Conservation (phyloP, 805 yeast genomes). For the Saccharomycopsis javanensis region DNA sequence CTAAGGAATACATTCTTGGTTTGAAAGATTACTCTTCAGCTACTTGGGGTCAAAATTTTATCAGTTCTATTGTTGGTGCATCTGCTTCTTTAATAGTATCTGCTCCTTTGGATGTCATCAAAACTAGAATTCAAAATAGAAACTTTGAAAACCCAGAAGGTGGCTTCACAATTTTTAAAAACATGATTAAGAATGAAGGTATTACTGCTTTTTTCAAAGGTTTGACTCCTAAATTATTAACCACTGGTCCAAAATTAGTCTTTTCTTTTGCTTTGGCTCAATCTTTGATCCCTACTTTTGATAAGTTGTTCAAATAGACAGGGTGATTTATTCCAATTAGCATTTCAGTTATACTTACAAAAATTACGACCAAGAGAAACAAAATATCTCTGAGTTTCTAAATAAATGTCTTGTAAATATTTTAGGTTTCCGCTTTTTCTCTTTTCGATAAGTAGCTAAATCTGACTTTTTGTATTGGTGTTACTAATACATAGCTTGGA, state of each 20-base stretch:
- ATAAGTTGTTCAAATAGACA: slow-evolving; percentile 35
- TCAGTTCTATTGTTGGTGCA: slow-evolving; percentile 93
- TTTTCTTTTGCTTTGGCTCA: slow-evolving; percentile 98
- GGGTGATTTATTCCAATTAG: not conserved
- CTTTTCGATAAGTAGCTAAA: too few species aligned
- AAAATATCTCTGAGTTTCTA: not conserved
- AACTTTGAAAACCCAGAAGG: slow-evolving; percentile 93
- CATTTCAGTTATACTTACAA: not conserved
- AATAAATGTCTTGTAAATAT: too few species aligned
- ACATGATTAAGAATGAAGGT: slow-evolving; percentile 90
- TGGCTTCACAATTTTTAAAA: slow-evolving; percentile 85
- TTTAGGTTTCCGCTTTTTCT: too few species aligned
- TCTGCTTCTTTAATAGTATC: slow-evolving; percentile 92
- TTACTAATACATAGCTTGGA: too few species aligned
- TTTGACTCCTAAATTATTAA: slow-evolving; percentile 87
- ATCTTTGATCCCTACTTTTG: slow-evolving; percentile 92
- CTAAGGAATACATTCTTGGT: slow-evolving; percentile 89
- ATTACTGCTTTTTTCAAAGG: slow-evolving; percentile 89
- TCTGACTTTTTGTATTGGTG: too few species aligned
- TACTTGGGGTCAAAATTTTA: slow-evolving; percentile 90
- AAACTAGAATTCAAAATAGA: slow-evolving; percentile 96
- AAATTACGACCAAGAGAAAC: not conserved
- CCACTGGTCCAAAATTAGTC: slow-evolving; percentile 97
- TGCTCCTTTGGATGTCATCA: slow-evolving; percentile 96
- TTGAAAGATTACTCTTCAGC: slow-evolving; percentile 81